Conservation (phyloP, 441 rosid genomes). For the Manihot esculenta region DNA sequence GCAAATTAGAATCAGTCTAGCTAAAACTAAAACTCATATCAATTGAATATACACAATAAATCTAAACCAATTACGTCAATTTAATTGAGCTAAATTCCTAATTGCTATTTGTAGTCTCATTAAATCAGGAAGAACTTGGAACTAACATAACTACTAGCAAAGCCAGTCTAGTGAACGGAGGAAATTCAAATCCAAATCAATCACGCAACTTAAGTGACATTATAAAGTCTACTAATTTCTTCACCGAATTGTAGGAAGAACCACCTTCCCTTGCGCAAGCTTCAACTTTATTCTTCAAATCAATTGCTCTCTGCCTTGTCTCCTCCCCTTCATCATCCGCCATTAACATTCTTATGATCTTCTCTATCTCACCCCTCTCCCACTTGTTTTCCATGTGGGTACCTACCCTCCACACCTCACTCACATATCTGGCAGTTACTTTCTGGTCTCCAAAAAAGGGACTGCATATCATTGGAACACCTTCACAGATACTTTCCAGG, state of each 20-base stretch:
- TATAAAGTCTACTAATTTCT: background rate
- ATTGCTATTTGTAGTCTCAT: too few relatives aligned
- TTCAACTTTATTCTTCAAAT: conserved; percentile 17
- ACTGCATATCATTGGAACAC: conserved; percentile 37
- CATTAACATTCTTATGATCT: conserved; percentile 25
- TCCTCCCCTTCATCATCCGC: conserved; percentile 26
- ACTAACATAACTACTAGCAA: too few relatives aligned
- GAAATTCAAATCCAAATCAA: too few relatives aligned
- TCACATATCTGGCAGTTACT: conserved; percentile 17
- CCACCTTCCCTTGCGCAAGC: background rate
- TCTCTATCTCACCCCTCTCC: conserved; percentile 27
- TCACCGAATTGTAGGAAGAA: background rate
- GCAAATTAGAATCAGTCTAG: too few relatives aligned
- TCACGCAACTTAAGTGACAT: too few relatives aligned
- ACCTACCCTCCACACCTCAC: conserved; percentile 32
- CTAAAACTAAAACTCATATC: too few relatives aligned
- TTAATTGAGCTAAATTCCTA: too few relatives aligned
- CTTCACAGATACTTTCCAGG: conserved; percentile 34
- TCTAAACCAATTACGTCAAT: too few relatives aligned
- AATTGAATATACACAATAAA: too few relatives aligned
- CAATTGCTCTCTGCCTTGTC: conserved; percentile 1
- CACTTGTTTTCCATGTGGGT: conserved; percentile 23
- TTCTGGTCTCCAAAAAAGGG: conserved; percentile 34
- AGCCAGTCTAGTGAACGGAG: too few relatives aligned
- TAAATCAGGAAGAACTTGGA: too few relatives aligned